These are phyloP conservation scores for Saitozyma sp. DNA, from an alignment of 768 basidiomycete species.

Conservation along the genomic window DNA sequence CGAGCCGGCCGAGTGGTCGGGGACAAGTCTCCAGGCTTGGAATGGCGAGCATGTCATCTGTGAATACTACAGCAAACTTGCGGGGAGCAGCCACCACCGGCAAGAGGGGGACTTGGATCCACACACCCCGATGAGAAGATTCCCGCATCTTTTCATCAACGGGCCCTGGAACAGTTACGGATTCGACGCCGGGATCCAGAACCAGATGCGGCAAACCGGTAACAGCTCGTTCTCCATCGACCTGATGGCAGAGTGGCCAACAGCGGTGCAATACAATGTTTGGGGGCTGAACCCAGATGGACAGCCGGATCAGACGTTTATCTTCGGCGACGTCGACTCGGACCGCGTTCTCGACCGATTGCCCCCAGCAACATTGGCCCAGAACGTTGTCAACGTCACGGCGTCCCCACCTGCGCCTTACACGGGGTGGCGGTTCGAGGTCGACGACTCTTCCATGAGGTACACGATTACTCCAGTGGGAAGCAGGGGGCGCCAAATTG, in stretches of 20 bases:
- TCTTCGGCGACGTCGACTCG: slow-evolving; percentile 83
- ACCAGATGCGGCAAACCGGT: slow-evolving; percentile 67
- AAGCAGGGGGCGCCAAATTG: too few relatives aligned
- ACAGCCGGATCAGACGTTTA: slow-evolving; percentile 85
- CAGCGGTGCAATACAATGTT: too few relatives aligned
- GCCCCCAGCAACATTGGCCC: too few relatives aligned
- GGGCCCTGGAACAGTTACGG: slow-evolving; percentile 92
- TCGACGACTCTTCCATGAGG: too few relatives aligned
- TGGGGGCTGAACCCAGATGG: too few relatives aligned
- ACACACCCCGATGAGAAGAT: slow-evolving; percentile 63
- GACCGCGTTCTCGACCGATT: slow-evolving; percentile 88
- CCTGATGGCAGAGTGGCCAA: too few relatives aligned
- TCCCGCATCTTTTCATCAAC: slow-evolving; percentile 81
- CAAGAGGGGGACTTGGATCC: slow-evolving; percentile 76
- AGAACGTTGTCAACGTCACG: too few relatives aligned
- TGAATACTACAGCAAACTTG: slow-evolving; percentile 80
- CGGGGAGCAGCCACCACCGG: slow-evolving; percentile 64
- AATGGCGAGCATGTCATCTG: slow-evolving; percentile 78
- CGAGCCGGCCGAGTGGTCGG: too few relatives aligned
- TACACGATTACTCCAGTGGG: too few relatives aligned
- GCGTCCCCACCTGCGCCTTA: too few relatives aligned
- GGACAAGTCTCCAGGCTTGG: slow-evolving; percentile 73
- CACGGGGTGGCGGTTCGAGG: too few relatives aligned
- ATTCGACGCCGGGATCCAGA: slow-evolving; percentile 73
- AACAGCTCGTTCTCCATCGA: slow-evolving; percentile 87